Base-by-base conservation (phyloP, 345 rosid species). In the Eucalyptus curtisii region DNA sequence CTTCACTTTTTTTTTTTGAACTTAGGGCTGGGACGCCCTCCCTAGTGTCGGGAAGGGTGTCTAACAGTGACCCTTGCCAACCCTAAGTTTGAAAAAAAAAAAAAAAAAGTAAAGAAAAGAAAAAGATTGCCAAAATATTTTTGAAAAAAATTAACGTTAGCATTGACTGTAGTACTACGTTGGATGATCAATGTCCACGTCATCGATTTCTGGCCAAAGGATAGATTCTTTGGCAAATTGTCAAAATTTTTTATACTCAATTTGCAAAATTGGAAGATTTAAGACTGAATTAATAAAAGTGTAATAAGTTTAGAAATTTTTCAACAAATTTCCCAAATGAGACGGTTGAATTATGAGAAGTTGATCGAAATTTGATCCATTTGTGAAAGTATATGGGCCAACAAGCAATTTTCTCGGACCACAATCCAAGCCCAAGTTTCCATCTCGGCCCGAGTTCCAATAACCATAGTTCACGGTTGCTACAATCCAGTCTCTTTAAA, bases 141-240 rank as follows among this genome's bases (percentile, higher is more conserved):
- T 1, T 0, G 1, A 52, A 20, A 20, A 52, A 52, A 52, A 52
- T 52, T 5, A 52, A 1, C 0, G 0, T 20, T 0, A 19, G 1
- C 10, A 52, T 1, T n/a, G n/a, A n/a, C n/a, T n/a, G n/a, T n/a
- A n/a, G n/a, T 52, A 52, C 1, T 52, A 52, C 1, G 30, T 55
- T 24, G 13, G 6, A 55, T 22, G 13, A 24, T 20, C 11, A 3
- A 55, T 22, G 13, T 55, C 61, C 61, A 9, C 13, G 0, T 9
- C 30, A 55, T 9, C 1, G 0, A 55, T 24, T 55, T 55, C 0
- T 22, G 0, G 61, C 12, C 30, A 55, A 55, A 0, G 0, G 2
- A 52, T 0, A 20, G 2, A 52, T 52, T 52, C 4, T 8, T 52
- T 7, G 0, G 4, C 9, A 52, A 52, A 19, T 19, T 19, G 24